phyloP scores from a whole-genome alignment of 2,329 filamentous ascomycete species.

The Trichoderma arundinaceum region DNA sequence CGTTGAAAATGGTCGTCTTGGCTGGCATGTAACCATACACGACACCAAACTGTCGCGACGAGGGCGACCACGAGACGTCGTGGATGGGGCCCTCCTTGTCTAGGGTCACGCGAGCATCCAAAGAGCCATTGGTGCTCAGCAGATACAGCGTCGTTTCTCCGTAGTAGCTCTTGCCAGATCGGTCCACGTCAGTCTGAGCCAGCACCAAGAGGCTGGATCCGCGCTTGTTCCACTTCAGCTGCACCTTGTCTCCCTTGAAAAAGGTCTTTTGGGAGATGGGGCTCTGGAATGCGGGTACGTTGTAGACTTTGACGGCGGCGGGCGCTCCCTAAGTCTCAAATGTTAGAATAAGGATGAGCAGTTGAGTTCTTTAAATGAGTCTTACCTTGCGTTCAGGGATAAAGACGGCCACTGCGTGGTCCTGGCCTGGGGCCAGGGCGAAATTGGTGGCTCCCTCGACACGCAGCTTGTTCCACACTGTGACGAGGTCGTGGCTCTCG shows the following conservation, averaged over 20 bases:
- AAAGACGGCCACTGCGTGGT: constrained; percentile 92
- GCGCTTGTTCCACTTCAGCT: constrained; percentile 95
- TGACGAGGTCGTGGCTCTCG: constrained; percentile 81
- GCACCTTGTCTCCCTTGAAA: constrained; percentile 98
- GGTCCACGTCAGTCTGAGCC: constrained; percentile 97
- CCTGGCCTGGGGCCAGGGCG: constrained; percentile 85
- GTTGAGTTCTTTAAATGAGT: too few species aligned
- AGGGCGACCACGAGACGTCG: constrained; percentile 97
- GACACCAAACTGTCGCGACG: constrained; percentile 96
- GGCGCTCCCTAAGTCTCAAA: constrained; percentile 74
- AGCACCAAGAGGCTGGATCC: constrained; percentile 92
- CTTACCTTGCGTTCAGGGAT: constrained; percentile 90
- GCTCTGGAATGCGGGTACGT: constrained; percentile 81
- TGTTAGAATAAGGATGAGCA: constrained; percentile 6
- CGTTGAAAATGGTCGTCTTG: constrained; percentile 97
- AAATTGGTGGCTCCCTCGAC: constrained; percentile 91
- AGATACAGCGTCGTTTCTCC: constrained; percentile 97
- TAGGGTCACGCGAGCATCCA: constrained; percentile 88
- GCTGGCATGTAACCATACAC: constrained; percentile 99
- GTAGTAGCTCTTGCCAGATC: constrained; percentile 98
- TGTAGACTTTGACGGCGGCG: constrained; percentile 91
- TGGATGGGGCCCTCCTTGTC: constrained; percentile 99
- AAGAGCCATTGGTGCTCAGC: constrained; percentile 85
- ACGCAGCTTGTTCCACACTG: constrained; percentile 93
- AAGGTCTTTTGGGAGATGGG: constrained; percentile 97